Evolutionary conservation across 805 yeast genomes (phyloP).

Genomic region (Pichia thaimueangensis): DNA sequence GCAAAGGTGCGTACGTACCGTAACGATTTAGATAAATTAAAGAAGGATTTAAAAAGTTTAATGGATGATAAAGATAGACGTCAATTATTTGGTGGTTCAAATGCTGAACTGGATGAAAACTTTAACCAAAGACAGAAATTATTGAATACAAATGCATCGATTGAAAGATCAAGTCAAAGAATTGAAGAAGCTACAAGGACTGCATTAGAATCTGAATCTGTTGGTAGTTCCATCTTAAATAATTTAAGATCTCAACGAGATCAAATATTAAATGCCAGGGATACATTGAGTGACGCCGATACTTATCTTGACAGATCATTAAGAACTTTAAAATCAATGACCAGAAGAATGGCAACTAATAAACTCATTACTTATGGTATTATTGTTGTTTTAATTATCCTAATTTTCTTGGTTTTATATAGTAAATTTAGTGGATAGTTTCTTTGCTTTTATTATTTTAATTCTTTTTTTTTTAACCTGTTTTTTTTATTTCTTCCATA

Average conservation of each 20-base stretch:
- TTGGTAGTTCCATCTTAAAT: slow-evolving; percentile 85
- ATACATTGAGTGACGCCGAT: slow-evolving; percentile 84
- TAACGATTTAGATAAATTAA: slow-evolving; percentile 50
- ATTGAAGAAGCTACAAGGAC: slow-evolving; percentile 81
- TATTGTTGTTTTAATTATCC: slow-evolving; percentile 74
- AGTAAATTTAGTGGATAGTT: slow-evolving; percentile 68
- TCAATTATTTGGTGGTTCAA: slow-evolving; percentile 59
- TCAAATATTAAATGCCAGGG: slow-evolving; percentile 79
- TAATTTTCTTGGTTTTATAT: slow-evolving; percentile 76
- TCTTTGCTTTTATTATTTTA: background rate
- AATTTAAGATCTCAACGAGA: slow-evolving; percentile 92
- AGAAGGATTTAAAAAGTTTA: slow-evolving; percentile 45
- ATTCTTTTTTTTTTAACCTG: background rate
- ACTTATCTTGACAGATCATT: slow-evolving; percentile 86
- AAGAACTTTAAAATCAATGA: slow-evolving; percentile 83
- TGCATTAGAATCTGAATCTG: slow-evolving; percentile 85
- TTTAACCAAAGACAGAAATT: slow-evolving; percentile 77
- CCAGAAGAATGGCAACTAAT: slow-evolving; percentile 87
- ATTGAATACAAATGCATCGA: slow-evolving; percentile 66
- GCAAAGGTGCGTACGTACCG: slow-evolving; percentile 70
- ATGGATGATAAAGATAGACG: slow-evolving; percentile 68
- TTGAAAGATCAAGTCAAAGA: slow-evolving; percentile 78
- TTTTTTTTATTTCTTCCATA: background rate
- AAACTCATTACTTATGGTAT: slow-evolving; percentile 86
- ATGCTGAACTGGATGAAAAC: slow-evolving; percentile 29